phyloP scores from a whole-genome alignment of 768 basidiomycete species.

The Omphalotus guepiniiformis region DNA sequence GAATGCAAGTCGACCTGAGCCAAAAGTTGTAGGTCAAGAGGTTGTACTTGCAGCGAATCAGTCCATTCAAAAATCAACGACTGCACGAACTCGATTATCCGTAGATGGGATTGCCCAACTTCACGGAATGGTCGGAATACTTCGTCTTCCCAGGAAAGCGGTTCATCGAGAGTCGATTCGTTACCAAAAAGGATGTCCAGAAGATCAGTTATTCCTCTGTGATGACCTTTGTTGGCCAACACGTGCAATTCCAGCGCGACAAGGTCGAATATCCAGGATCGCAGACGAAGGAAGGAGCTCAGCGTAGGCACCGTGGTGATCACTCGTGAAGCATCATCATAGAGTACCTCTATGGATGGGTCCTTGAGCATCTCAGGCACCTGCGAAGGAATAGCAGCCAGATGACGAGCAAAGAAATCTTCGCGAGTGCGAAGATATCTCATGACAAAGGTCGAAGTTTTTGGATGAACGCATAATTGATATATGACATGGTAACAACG shows the following conservation, averaged over 20 bases:
- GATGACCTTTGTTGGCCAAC: constrained; percentile 72
- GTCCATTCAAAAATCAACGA: constrained; percentile 87
- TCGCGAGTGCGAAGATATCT: constrained; percentile 85
- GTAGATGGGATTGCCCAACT: constrained; percentile 76
- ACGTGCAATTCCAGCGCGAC: constrained; percentile 87
- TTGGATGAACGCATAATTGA: constrained; percentile 83
- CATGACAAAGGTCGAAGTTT: constrained; percentile 76
- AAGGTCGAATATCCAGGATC: constrained; percentile 82
- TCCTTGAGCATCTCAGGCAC: constrained; percentile 47
- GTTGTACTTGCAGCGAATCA: constrained; percentile 60
- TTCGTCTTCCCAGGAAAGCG: constrained; percentile 40
- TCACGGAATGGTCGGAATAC: constrained; percentile 60
- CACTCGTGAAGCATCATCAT: constrained; percentile 67
- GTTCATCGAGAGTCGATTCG: constrained; percentile 39
- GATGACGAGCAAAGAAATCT: constrained; percentile 85
- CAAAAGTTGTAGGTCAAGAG: constrained; percentile 61
- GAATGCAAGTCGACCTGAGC: constrained; percentile 61
- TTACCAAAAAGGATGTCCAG: constrained; percentile 80
- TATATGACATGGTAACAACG: constrained; percentile 79
- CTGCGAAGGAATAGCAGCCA: constrained; percentile 69
- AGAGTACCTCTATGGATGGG: constrained; percentile 57
- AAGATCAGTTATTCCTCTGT: constrained; percentile 68
- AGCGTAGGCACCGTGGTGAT: constrained; percentile 64
- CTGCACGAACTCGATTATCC: constrained; percentile 85
- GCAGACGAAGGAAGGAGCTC: constrained; percentile 73